Percentiles rank a stretch among this genome's conserved stretches.
These are phyloP conservation scores for Chlamydomonas sp. DNA, from an alignment of 139 green algal species.

Conservation along the genomic window DNA sequence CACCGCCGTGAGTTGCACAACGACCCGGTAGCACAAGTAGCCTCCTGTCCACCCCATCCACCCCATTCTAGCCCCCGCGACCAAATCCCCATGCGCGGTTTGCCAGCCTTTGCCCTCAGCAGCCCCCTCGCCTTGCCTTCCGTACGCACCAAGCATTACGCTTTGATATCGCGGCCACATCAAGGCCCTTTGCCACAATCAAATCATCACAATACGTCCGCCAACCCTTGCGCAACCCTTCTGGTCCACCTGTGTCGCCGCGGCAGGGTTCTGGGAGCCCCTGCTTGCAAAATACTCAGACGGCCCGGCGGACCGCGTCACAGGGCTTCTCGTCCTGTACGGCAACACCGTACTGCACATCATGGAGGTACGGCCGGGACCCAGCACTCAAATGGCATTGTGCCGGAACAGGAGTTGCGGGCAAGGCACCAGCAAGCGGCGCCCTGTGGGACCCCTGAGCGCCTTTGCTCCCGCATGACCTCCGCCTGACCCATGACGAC, in stretches of 20 bases:
- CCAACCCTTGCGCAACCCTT: no score
- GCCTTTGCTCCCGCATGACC: not conserved
- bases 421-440: not conserved
- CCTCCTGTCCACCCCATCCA: no score
- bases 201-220: no score
- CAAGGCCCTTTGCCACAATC: no score
- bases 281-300: conserved; percentile 18
- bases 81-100: no score
- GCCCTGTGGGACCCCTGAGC: not conserved
- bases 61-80: no score
- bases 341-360: conserved; percentile 20
- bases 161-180: no score
- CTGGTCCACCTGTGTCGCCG: not conserved
- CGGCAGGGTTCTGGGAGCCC: conserved; percentile 24
- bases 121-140: no score
- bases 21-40: no score
- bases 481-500: not conserved
- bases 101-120: no score
- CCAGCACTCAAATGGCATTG: not conserved
- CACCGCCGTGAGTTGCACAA: conserved; percentile 8
- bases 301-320: not conserved
- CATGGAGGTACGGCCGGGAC: not conserved
- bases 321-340: conserved; percentile 27
- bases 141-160: no score
- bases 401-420: no score